Evolutionary conservation across 1,284 basidiomycete genomes (phyloP), one percentile per base, ranked within the genome.

Genomic region (Ceratobasidium sp.): DNA sequence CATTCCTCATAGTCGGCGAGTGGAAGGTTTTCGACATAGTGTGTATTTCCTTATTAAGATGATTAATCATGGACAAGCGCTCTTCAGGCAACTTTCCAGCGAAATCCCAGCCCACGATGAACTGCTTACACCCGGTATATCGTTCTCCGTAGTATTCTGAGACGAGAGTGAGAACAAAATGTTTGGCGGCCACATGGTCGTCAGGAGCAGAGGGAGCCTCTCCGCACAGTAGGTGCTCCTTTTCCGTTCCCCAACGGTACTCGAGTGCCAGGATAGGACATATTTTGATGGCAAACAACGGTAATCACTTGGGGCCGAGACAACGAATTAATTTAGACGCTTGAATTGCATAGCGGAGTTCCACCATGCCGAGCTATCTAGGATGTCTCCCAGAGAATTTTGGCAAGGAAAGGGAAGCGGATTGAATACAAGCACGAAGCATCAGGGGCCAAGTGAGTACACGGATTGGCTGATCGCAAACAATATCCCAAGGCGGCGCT

Each of bases 151-250:
- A 46, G 65, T 16, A 64, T 1, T 12, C 39, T 32, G 23, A 52
- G 36, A 55, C 32, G 34, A 58, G 26, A 67, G 12, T 46, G 52
- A 21, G 43, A 45, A 52, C 36, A 57, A 36, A 26, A 10, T 16
- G 23, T 12, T 26, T n/a, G 26, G 46, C 12, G 52, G 21, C n/a
- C 65, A 30, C 65, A 45, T 69, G 65, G 65, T n/a, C 32, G 26
- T 16, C 36, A 57, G 65, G 57, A 69, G 52, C 53, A 69, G 45
- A 28, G 21, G 36, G 26, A n/a, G n/a, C 23, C 50, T 52, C 65
- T 26, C 53, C 34, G 41, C 36, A 41, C 53, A 50, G 57, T 55
- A 69, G n/a, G 50, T 46, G 53, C 65, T 69, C 65, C 16, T n/a
- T n/a, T n/a, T 30, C 6, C 36, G 21, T 12, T 21, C 16, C 52